A percentile compares a stretch with the other conserved stretches of the same genome.
phyloP scores from a whole-genome alignment of 768 basidiomycete species.

The Leccinellum luteum region DNA sequence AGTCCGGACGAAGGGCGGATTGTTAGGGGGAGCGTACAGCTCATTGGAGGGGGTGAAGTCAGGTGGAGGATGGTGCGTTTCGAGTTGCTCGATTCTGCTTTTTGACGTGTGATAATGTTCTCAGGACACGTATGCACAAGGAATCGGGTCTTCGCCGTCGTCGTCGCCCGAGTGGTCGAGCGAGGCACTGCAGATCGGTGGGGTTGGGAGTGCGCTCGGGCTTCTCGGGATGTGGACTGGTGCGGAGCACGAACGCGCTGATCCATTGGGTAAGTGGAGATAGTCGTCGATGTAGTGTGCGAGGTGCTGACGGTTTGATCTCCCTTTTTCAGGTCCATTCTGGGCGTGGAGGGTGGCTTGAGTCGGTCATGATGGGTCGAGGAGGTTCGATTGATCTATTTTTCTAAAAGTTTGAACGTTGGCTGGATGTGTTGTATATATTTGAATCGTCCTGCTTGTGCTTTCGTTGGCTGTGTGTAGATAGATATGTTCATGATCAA shows the following conservation, averaged over 20 bases:
- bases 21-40: conserved; percentile 43
- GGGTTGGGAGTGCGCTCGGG: conserved; percentile 50
- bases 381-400: too few species aligned
- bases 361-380: background rate
- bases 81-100: background rate
- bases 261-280: conserved; percentile 40
- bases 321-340: conserved; percentile 34
- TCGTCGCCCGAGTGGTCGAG: conserved; percentile 46
- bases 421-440: too few species aligned
- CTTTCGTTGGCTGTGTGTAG: too few species aligned
- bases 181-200: conserved; percentile 58
- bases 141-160: conserved; percentile 17
- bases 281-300: background rate
- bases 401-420: too few species aligned
- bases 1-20: conserved; percentile 32
- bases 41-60: conserved; percentile 48
- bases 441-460: too few species aligned
- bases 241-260: conserved; percentile 41
- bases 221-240: conserved; percentile 58
- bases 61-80: conserved; percentile 49
- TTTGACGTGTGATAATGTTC: conserved; percentile 2
- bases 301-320: background rate
- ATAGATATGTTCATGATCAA: too few species aligned
- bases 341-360: conserved; percentile 43
- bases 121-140: conserved; percentile 28